A percentile compares a stretch with the other conserved stretches of the same genome.
Evolutionary conservation across 2,329 filamentous ascomycete species (phyloP).

Genomic region (Fusarium metavorans): DNA sequence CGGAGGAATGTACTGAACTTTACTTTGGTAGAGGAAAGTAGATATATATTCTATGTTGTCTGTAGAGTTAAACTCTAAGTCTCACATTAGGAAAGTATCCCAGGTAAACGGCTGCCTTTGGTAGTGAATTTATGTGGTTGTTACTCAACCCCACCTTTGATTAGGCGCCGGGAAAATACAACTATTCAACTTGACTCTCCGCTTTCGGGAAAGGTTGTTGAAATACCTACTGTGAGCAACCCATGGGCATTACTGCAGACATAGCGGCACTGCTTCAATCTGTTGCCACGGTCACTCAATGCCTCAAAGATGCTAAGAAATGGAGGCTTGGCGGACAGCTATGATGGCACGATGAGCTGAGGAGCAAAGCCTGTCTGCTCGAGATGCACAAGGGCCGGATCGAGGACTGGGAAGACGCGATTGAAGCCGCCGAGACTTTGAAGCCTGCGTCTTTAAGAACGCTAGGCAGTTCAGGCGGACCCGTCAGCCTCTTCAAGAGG

Average conservation of each 20-base stretch:
- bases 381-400: constrained; percentile 18
- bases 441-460: neutral
- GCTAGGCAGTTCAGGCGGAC: neutral
- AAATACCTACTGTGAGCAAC: neutral
- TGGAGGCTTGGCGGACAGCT: neutral
- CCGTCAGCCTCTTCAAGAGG: neutral
- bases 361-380: constrained; percentile 3
- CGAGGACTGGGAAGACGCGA: neutral
- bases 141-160: neutral
- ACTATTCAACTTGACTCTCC: neutral
- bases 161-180: neutral
- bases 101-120: too few relatives aligned
- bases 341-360: constrained; percentile 10
- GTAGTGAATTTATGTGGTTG: neutral
- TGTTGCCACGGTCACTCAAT: neutral
- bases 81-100: neutral
- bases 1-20: neutral
- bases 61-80: neutral
- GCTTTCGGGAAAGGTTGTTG: neutral
- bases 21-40: neutral
- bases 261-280: constrained; percentile 7
- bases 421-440: neutral
- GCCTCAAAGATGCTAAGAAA: neutral
- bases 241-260: neutral
- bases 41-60: neutral